Conservation (phyloP, 176 grass and related monocot genomes). For the Coix lacrymajobi region DNA sequence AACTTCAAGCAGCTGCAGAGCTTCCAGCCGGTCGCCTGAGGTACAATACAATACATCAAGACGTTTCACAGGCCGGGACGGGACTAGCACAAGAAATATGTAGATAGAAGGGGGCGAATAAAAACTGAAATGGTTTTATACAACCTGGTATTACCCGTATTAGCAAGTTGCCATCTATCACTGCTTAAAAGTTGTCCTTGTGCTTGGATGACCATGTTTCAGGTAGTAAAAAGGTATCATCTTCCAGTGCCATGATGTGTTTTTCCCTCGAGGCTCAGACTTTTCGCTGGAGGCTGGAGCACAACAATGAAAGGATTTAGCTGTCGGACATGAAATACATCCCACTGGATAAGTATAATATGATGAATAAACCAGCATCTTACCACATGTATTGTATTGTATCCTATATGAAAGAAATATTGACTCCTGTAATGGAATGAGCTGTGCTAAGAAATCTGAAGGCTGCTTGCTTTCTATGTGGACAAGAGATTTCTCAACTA, state of each 20-base stretch:
- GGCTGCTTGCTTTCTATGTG: not conserved
- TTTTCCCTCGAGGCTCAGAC: not conserved
- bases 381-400: not conserved
- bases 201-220: not conserved
- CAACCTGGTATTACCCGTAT: not conserved
- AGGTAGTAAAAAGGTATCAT: not conserved
- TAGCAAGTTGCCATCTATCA: not conserved
- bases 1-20: slow-evolving; percentile 68
- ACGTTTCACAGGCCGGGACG: no score
- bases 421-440: not conserved
- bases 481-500: not conserved
- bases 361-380: slow-evolving; percentile 22
- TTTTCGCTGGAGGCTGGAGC: not conserved
- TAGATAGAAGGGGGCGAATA: not conserved
- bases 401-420: not conserved
- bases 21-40: slow-evolving; percentile 39
- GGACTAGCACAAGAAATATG: not conserved
- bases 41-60: no score
- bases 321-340: not conserved
- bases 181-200: no score
- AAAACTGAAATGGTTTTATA: not conserved
- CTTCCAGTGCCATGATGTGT: not conserved
- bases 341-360: not conserved
- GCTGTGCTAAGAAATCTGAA: not conserved
- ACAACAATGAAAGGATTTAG: not conserved